Conservation (phyloP, 176 grass and related monocot genomes). For the Metroxylon sagu region DNA sequence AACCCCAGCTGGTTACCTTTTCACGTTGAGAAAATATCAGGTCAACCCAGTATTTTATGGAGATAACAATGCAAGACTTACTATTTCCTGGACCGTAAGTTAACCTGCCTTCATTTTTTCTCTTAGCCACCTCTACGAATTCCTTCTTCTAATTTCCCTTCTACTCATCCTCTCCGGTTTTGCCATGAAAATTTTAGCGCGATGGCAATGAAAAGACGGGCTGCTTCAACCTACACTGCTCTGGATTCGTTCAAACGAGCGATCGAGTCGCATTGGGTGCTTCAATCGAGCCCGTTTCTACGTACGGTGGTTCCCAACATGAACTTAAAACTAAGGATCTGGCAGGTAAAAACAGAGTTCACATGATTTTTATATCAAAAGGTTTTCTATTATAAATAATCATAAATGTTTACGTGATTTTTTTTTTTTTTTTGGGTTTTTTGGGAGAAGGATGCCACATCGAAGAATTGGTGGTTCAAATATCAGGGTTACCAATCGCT, state of each 20-base stretch:
- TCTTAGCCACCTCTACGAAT: no score
- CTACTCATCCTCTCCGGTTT: no score
- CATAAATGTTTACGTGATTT: no score
- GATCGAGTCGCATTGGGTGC: constrained; percentile 8
- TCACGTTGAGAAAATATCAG: constrained; percentile 34
- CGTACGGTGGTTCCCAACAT: constrained; percentile 1
- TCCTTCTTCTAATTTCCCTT: no score
- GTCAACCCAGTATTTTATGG: constrained; percentile 95
- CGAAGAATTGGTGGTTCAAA: constrained; percentile 94
- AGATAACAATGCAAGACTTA: constrained; percentile 88
- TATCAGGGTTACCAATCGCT: constrained; percentile 69
- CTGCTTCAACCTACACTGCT: constrained; percentile 7
- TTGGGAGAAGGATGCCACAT: constrained; percentile 71
- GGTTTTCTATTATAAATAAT: no score
- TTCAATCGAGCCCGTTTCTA: constrained; percentile 4
- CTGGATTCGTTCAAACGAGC: constrained; percentile 9
- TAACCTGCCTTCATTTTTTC: no score
- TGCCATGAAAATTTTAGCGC: not conserved
- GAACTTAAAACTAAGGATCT: constrained; percentile 3
- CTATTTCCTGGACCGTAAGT: constrained; percentile 96
- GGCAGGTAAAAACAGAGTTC: constrained; percentile 5
- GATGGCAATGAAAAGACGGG: constrained; percentile 8
- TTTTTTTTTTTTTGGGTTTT: not conserved
- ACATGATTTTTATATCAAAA: not conserved
- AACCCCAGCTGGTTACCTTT: no score